A percentile compares a stretch with the other conserved stretches of the same genome.
Evolutionary conservation across 208 protist genomes (phyloP).

Genomic region (Trypanosoma theileri): DNA sequence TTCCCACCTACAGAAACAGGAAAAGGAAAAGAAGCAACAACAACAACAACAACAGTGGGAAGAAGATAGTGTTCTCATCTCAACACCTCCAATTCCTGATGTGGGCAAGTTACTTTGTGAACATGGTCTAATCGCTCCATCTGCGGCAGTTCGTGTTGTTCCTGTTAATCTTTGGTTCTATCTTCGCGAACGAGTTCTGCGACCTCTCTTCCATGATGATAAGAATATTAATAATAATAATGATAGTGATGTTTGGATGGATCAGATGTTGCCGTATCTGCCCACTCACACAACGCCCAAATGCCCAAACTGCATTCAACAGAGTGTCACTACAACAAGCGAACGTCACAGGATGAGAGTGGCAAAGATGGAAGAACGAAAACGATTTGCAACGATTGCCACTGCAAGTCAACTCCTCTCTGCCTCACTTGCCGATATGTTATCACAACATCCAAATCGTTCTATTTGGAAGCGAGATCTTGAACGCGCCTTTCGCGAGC

Average conservation of each 20-base stretch:
- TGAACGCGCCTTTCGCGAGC: slow-evolving; percentile 44
- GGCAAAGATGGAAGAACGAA: slow-evolving; percentile 40
- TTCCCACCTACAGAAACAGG: not conserved
- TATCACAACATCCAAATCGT: slow-evolving; percentile 65
- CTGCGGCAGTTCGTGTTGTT: slow-evolving; percentile 37
- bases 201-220: slow-evolving; percentile 9
- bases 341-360: slow-evolving; percentile 40
- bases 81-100: not conserved
- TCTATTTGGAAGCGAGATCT: slow-evolving; percentile 45
- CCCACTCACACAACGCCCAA: not conserved
- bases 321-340: slow-evolving; percentile 32
- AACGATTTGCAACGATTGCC: slow-evolving; percentile 57
- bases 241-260: slow-evolving; percentile 1
- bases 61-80: not conserved
- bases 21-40: not conserved
- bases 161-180: slow-evolving; percentile 52
- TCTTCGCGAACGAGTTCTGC: slow-evolving; percentile 19
- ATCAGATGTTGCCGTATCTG: slow-evolving; percentile 19
- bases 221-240: slow-evolving; percentile 22
- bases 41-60: not conserved
- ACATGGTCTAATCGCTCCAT: slow-evolving; percentile 47
- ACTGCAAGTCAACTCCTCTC: slow-evolving; percentile 38
- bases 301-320: slow-evolving; percentile 44
- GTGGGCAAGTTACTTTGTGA: slow-evolving; percentile 37
- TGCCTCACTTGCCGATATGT: slow-evolving; percentile 17